Percentiles rank a stretch among this genome's conserved stretches.
Conservation (phyloP, 1,284 basidiomycete species). For the Trichosporon asahii region DNA sequence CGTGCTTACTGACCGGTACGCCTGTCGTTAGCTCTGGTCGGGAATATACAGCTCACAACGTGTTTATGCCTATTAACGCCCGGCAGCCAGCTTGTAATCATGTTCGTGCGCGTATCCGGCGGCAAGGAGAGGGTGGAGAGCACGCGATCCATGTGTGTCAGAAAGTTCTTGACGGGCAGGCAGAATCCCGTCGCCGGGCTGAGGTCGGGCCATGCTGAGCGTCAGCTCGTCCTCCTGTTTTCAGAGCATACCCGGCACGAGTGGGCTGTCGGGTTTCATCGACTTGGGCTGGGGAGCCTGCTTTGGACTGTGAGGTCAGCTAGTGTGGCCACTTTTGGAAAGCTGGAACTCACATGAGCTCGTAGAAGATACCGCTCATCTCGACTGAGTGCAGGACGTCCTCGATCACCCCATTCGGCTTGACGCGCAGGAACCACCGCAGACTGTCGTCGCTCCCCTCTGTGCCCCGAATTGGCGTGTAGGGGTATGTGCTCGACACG, state of each 20-base stretch:
- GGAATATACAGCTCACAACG: constrained; percentile 32
- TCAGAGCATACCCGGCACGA: constrained; percentile 39
- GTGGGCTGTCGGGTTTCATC: constrained; percentile 34
- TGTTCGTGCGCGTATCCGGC: constrained; percentile 38
- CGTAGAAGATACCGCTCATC: constrained; percentile 38
- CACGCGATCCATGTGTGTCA: constrained; percentile 47
- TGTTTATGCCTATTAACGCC: constrained; percentile 40
- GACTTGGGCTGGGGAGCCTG: constrained; percentile 16
- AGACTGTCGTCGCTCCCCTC: constrained; percentile 29
- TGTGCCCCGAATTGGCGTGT: constrained; percentile 34
- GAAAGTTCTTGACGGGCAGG: constrained; percentile 39
- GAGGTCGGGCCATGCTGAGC: constrained; percentile 44
- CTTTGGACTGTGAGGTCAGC: constrained; percentile 11
- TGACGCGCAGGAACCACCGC: constrained; percentile 45
- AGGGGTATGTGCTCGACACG: constrained; percentile 43
- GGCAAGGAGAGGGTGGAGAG: constrained; percentile 39
- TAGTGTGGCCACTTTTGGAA: no score
- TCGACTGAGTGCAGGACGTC: constrained; percentile 44
- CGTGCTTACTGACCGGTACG: constrained; percentile 35
- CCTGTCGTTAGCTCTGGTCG: constrained; percentile 24
- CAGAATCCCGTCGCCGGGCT: constrained; percentile 40
- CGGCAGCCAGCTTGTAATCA: constrained; percentile 48
- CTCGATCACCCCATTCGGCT: constrained; percentile 38
- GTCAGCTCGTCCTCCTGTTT: background rate
- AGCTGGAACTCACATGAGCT: constrained; percentile 34